A percentile compares a stretch with the other conserved stretches of the same genome.
Evolutionary conservation across 2,329 filamentous ascomycete genomes (phyloP).

Genomic region (Scortechinia acanthostroma): DNA sequence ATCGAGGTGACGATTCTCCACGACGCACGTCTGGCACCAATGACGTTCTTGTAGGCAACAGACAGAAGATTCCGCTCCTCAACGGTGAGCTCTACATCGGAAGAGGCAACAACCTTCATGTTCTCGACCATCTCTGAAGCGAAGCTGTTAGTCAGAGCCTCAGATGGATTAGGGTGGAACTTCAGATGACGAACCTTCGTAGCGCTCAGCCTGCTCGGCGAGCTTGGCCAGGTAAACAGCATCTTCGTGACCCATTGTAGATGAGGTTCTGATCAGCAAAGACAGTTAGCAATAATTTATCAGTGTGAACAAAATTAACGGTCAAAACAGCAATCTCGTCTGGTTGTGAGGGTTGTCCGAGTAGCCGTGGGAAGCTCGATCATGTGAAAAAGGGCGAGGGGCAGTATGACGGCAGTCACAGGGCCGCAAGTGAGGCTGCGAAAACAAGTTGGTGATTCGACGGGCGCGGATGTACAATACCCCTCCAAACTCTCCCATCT

Average conservation of each 20-base stretch:
- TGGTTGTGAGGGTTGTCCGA: too few species aligned
- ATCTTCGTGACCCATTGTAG: slow-evolving; percentile 97
- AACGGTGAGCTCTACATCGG: slow-evolving; percentile 75
- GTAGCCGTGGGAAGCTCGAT: too few species aligned
- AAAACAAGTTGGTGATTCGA: too few species aligned
- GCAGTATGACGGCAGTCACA: too few species aligned
- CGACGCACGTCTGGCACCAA: slow-evolving; percentile 89
- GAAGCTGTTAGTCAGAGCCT: neutral
- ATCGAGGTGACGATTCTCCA: slow-evolving; percentile 98
- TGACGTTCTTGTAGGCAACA: slow-evolving; percentile 98
- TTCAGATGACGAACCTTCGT: slow-evolving; percentile 75
- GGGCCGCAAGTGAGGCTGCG: too few species aligned
- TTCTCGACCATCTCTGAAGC: slow-evolving; percentile 94
- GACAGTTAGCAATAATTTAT: too few species aligned
- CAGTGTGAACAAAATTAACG: neutral
- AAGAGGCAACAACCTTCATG: slow-evolving; percentile 96
- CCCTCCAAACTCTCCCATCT: too few species aligned
- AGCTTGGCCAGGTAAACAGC: slow-evolving; percentile 99
- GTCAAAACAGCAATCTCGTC: too few species aligned
- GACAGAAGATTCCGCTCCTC: slow-evolving; percentile 97
- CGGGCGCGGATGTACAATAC: too few species aligned
- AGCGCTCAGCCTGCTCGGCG: slow-evolving; percentile 99
- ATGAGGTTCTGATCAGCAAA: slow-evolving; percentile 20
- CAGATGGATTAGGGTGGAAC: neutral
- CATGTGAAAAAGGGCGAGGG: too few species aligned